Evolutionary conservation across 2,329 filamentous ascomycete species (phyloP), one percentile per base, ranked within the genome.

Genomic region (Alternaria sp.): DNA sequence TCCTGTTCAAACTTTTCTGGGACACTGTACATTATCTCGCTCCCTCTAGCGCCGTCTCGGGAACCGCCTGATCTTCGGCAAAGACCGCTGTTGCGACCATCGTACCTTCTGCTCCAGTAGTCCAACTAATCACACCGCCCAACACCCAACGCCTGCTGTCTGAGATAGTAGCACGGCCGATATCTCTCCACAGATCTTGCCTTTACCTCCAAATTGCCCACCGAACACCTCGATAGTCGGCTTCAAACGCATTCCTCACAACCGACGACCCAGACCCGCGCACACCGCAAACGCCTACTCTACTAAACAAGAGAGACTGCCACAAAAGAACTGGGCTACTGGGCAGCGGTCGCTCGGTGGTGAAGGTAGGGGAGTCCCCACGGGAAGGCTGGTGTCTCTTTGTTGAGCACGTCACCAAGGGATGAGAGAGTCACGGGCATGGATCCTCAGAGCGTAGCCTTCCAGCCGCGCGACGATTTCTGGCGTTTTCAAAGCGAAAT

Each of bases 401-500:
- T 55, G 61, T 62, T 66, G 67, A 67, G 67, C 57, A 66, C 66
- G 53, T 58, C 59, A 62, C 28, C 67, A 67, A 74, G 76, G 77
- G 66, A 79, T 80, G 77, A 71, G 63, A 72, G 62, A 44, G 49
- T 68, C 57, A 69, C 61, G 65, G 78, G 70, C 67, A 90, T 90
- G 88, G 88, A 90, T 84, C 85, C 87, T 69, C 87, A 89, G 81
- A 88, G 81, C 71, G 79, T 85, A 77, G 83, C 85, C 63, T 88
- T 89, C 80, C 87, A 87, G 68, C 88, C 88, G 68, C 86, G 84
- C 78, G 86, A 88, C 81, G 88, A 90, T 77, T 82, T 88, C 73
- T 90, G 88, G 88, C 86, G 87, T 67, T 80, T 90, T 65, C 86
- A 89, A 70, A 85, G 85, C 77, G 88, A 90, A 67, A 83, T 90